A percentile compares a stretch with the other conserved stretches of the same genome.
Evolutionary conservation across 2,329 filamentous ascomycete species (phyloP).

Genomic region (Aspergillus caelatus): DNA sequence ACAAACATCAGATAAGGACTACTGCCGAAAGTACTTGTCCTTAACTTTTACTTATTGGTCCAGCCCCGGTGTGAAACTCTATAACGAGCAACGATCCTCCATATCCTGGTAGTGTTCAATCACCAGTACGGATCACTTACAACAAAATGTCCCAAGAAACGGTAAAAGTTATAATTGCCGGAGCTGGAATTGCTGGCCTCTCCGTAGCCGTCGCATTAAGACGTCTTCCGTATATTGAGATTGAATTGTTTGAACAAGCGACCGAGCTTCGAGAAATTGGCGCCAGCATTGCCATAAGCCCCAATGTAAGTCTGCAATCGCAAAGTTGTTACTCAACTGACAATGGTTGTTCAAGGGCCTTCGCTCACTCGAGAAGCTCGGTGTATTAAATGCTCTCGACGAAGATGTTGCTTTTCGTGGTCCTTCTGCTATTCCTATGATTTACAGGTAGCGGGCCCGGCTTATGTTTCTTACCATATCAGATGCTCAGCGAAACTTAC

Average conservation of each 20-base stretch:
- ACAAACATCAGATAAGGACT: not conserved
- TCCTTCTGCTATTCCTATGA: constrained; percentile 49
- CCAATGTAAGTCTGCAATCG: constrained; percentile 43
- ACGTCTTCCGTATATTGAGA: constrained; percentile 47
- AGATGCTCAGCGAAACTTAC: not conserved
- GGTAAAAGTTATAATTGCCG: constrained; percentile 51
- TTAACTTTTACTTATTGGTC: not conserved
- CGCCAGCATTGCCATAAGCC: constrained; percentile 34
- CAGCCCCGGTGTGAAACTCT: not conserved
- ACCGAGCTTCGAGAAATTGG: constrained; percentile 26
- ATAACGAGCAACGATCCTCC: not conserved
- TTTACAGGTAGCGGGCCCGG: constrained; percentile 41
- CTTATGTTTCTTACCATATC: not conserved
- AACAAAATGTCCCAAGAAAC: not conserved
- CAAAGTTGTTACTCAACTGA: not conserved
- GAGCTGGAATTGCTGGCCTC: constrained; percentile 55
- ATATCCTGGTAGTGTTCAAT: not conserved
- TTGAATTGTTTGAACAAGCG: constrained; percentile 56
- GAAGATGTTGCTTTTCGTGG: constrained; percentile 45
- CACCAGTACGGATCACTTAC: not conserved
- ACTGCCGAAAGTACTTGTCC: not conserved
- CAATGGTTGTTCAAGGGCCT: constrained; percentile 36
- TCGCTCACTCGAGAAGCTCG: constrained; percentile 54
- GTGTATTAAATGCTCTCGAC: constrained; percentile 50
- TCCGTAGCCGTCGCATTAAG: constrained; percentile 44